A percentile compares a stretch with the other conserved stretches of the same genome.
Evolutionary conservation across 208 protist genomes (phyloP).

Genomic region (Zelonia costaricensis): DNA sequence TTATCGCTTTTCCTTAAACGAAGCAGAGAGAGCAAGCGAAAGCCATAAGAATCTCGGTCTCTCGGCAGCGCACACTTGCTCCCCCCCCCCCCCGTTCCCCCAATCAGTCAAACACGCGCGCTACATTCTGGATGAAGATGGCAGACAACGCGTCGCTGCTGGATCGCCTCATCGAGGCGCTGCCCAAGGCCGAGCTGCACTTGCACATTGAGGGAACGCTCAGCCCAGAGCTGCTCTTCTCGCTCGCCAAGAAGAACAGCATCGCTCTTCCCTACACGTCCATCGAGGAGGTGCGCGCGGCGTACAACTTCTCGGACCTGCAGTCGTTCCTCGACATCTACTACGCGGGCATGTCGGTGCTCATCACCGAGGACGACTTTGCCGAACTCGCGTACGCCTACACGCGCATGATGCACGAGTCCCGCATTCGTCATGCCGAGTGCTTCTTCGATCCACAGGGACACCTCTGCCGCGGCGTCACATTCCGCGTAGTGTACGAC

Average conservation of each 20-base stretch:
- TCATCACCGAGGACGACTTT: constrained; percentile 54
- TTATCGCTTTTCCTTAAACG: too few relatives aligned
- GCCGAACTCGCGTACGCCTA: constrained; percentile 50
- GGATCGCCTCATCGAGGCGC: constrained; percentile 24
- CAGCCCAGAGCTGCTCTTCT: constrained; percentile 55
- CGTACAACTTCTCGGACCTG: constrained; percentile 55
- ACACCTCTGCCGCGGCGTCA: constrained; percentile 40
- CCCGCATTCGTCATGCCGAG: constrained; percentile 43
- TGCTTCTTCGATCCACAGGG: constrained; percentile 63
- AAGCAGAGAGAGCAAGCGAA: too few relatives aligned
- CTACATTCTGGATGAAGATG: constrained; percentile 4
- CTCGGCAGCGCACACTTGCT: too few relatives aligned
- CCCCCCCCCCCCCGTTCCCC: too few relatives aligned
- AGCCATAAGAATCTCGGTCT: too few relatives aligned
- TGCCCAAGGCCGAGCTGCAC: constrained; percentile 69
- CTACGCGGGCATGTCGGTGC: constrained; percentile 49
- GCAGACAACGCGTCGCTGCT: constrained; percentile 6
- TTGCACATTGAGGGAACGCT: constrained; percentile 64
- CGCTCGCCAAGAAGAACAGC: constrained; percentile 38
- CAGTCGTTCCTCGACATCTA: constrained; percentile 66
- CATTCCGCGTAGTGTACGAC: constrained; percentile 44
- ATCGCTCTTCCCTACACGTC: constrained; percentile 37
- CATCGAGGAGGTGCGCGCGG: constrained; percentile 38
- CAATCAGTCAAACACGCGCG: background rate
- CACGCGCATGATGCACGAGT: constrained; percentile 31